Percentiles rank a stretch among this genome's conserved stretches.
Conservation (phyloP, 2,329 filamentous ascomycete genomes). For the Ampelomyces quisqualis region DNA sequence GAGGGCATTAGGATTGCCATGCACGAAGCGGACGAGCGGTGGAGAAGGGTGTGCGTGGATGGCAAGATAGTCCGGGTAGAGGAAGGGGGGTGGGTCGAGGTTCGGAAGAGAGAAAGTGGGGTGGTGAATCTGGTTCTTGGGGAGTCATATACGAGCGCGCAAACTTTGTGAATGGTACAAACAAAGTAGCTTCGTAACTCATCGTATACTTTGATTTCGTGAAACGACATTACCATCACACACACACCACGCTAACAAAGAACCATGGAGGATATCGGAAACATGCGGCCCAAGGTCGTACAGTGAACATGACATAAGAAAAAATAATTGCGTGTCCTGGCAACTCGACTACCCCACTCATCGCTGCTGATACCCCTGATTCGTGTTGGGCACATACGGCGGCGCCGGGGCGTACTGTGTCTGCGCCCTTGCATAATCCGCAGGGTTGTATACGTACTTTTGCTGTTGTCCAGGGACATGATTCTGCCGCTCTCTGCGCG, state of each 20-base stretch:
- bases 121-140: conserved; percentile 43
- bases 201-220: too few species aligned
- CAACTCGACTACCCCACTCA: not conserved
- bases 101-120: conserved; percentile 51
- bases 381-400: conserved; percentile 10
- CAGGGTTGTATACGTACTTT: conserved; percentile 40
- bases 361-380: conserved; percentile 1
- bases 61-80: conserved; percentile 80
- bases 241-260: too few species aligned
- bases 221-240: too few species aligned
- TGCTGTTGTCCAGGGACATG: conserved; percentile 12
- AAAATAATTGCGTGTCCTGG: too few species aligned
- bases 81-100: conserved; percentile 67
- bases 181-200: too few species aligned
- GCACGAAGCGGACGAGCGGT: conserved; percentile 66
- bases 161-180: too few species aligned
- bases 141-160: too few species aligned
- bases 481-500: conserved; percentile 21
- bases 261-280: too few species aligned
- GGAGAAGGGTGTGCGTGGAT: conserved; percentile 89
- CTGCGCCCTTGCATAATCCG: conserved; percentile 32
- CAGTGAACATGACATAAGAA: too few species aligned
- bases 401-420: conserved; percentile 10
- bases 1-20: conserved; percentile 67
- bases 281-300: too few species aligned